Evolutionary conservation across 768 basidiomycete genomes (phyloP).

Genomic region (Calocera viscosa): DNA sequence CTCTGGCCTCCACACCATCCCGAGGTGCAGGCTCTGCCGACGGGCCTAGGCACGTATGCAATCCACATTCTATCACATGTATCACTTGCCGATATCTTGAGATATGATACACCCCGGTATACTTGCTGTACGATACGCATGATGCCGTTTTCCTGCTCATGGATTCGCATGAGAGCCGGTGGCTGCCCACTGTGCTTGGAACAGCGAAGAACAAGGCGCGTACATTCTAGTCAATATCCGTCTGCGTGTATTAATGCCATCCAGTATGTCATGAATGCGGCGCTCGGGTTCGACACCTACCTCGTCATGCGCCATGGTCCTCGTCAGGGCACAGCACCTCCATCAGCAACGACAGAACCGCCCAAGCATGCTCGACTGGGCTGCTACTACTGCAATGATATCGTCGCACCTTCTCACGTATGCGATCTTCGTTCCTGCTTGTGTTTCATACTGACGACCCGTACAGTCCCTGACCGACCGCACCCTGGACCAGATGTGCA

Average conservation of each 20-base stretch:
- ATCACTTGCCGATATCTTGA: no score
- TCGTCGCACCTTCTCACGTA: constrained; percentile 91
- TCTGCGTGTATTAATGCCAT: neutral
- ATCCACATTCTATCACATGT: no score
- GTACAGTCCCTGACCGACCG: constrained; percentile 62
- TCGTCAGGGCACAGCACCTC: constrained; percentile 31
- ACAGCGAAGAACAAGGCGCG: constrained; percentile 80
- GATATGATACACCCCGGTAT: no score
- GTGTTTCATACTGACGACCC: neutral
- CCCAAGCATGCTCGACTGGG: constrained; percentile 41
- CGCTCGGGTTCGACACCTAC: constrained; percentile 89
- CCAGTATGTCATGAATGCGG: constrained; percentile 85
- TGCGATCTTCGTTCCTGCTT: constrained; percentile 19
- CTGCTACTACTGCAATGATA: constrained; percentile 97
- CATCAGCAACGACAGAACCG: neutral
- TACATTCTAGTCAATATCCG: constrained; percentile 4
- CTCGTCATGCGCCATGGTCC: constrained; percentile 94
- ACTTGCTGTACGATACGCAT: constrained; percentile 72
- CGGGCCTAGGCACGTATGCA: no score
- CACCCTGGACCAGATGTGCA: constrained; percentile 98
- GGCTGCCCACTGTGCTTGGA: constrained; percentile 86
- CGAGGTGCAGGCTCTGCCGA: no score
- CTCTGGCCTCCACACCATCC: no score
- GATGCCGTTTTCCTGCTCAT: constrained; percentile 88
- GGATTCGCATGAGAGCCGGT: constrained; percentile 96